Base-by-base conservation (phyloP, 495 filamentous ascomycete genomes). In the Neurospora africana region DNA sequence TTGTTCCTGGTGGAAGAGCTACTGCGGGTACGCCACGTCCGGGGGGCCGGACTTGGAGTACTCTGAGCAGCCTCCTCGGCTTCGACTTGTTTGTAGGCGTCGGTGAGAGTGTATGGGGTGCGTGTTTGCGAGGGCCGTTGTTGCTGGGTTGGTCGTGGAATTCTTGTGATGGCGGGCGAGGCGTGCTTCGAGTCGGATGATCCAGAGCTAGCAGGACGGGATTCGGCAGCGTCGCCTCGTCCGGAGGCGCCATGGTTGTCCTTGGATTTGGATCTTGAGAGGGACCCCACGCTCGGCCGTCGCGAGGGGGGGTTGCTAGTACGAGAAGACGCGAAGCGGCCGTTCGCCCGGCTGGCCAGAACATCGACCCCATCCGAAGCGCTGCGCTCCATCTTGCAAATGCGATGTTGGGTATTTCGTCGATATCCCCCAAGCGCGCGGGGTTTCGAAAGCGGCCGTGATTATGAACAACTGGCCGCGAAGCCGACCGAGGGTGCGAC, bases 31-130 rank as follows among this genome's bases (percentile, higher is more conserved):
- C 80, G 80, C 72, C 78, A 82, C 5, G 76, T 61, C 35, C 84
- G 79, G 10, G 84, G 84, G 4, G 84, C 83, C 6, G 84, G 84
- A 72, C 84, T 86, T 58, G 84, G 84, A 17, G 84, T 85, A 5
- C 77, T 83, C 68, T 83, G 79, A 40, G 79, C 81, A 67, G 76
- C 80, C 37, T 83, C 80, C 73, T 84, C 82, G 69, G 82, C 79
- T 70, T 79, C 74, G 37, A 83, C 84, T 75, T 81, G 77, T 73
- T 73, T 78, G 68, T 81, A 85, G 65, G 84, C 84, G 36, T 84
- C 82, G 17, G 72, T 74, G 13, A 84, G 67, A 39, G 73, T 80
- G 68, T 85, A 79, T 5, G 78, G 79, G 39, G 77, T 79, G 53
- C 81, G 80, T 75, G 78, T 76, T 36, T 78, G 76, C 43, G 77